phyloP scores from a whole-genome alignment of 148 eudicot genomes.

The Cornus suecica region DNA sequence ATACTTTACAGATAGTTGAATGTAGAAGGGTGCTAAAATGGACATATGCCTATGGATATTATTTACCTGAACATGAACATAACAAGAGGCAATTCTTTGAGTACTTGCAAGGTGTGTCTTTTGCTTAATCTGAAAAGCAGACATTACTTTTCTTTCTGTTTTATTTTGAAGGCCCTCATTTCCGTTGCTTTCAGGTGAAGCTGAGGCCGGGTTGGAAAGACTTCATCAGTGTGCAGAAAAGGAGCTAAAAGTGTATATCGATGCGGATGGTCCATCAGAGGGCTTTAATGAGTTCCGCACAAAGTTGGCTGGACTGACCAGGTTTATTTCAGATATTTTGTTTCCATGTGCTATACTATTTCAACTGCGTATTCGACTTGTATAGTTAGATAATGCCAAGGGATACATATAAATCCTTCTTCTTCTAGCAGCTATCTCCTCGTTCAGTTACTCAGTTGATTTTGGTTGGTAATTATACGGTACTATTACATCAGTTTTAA shows the following conservation, averaged over 20 bases:
- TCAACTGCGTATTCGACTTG: no score
- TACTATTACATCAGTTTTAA: no score
- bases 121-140: background rate
- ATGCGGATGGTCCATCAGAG: conserved; percentile 61
- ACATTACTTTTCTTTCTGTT: background rate
- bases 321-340: conserved; percentile 24
- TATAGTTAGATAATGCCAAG: no score
- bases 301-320: conserved; percentile 77
- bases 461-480: no score
- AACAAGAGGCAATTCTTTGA: conserved; percentile 82
- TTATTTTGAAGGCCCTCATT: background rate
- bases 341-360: background rate
- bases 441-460: no score
- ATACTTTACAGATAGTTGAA: conserved; percentile 74
- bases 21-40: conserved; percentile 89
- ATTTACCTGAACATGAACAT: conserved; percentile 70
- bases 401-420: no score
- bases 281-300: conserved; percentile 76
- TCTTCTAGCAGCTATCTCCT: no score
- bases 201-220: conserved; percentile 87
- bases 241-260: conserved; percentile 67
- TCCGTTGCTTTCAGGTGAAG: conserved; percentile 55
- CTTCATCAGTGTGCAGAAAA: conserved; percentile 97
- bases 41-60: conserved; percentile 94
- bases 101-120: conserved; percentile 69